These are phyloP conservation scores for Salvia splendens DNA, from an alignment of 257 asterid genomes.

Conservation along the genomic window DNA sequence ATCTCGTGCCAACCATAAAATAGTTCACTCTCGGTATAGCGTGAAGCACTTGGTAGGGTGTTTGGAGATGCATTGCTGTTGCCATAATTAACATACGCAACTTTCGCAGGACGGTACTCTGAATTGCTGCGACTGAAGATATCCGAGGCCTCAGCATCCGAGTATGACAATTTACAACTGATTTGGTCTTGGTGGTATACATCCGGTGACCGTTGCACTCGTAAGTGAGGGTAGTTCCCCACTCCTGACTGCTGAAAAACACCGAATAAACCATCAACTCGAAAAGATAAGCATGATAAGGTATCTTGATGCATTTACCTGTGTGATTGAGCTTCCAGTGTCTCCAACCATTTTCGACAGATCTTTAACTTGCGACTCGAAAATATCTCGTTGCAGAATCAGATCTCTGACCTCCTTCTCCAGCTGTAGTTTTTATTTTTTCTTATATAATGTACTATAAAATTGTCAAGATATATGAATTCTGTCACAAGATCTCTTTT, in stretches of 20 bases:
- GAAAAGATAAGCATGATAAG: neutral
- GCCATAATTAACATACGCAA: conserved; percentile 45
- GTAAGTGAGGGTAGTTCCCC: conserved; percentile 69
- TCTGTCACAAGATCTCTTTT: conserved; percentile 12
- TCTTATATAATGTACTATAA: too few species aligned
- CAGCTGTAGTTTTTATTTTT: conserved; percentile 47
- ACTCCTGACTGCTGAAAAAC: conserved; percentile 49
- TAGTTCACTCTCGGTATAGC: conserved; percentile 52
- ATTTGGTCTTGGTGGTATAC: conserved; percentile 36
- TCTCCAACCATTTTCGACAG: conserved; percentile 56
- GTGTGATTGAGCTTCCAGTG: conserved; percentile 45
- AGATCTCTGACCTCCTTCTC: conserved; percentile 77
- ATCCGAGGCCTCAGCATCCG: conserved; percentile 46
- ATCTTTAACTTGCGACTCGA: conserved; percentile 68
- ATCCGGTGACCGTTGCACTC: conserved; percentile 64
- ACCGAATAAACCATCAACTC: conserved; percentile 6
- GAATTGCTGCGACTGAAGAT: conserved; percentile 66
- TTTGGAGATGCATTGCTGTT: conserved; percentile 49
- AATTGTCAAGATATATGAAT: neutral
- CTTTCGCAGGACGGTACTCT: conserved; percentile 46
- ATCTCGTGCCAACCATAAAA: conserved; percentile 63
- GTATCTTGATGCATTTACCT: conserved; percentile 39
- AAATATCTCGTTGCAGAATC: conserved; percentile 76
- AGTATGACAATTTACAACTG: conserved; percentile 32
- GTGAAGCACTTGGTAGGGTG: conserved; percentile 40